Percentiles rank a stretch among this genome's conserved stretches.
phyloP scores from a whole-genome alignment of 148 eudicot species.

The Chenopodium formosanum region DNA sequence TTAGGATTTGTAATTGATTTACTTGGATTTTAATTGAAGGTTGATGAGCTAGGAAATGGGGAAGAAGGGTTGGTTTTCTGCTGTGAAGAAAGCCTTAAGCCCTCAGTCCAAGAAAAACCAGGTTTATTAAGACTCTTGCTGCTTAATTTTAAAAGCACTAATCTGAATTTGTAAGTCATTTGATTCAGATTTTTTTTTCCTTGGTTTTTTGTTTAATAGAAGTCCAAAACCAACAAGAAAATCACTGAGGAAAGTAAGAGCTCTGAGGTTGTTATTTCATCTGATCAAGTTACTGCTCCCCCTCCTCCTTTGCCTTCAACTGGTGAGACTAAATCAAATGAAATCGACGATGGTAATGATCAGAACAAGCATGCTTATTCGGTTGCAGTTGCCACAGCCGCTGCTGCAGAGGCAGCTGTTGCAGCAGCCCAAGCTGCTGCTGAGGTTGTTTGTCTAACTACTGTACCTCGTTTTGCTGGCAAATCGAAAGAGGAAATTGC shows the following conservation, averaged over 20 bases:
- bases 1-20: background rate
- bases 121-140: slow-evolving; percentile 28
- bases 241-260: slow-evolving; percentile 41
- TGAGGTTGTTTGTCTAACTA: slow-evolving; percentile 77
- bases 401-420: slow-evolving; percentile 86
- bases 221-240: slow-evolving; percentile 46
- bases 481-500: slow-evolving; percentile 71
- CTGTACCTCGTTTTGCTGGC: slow-evolving; percentile 38
- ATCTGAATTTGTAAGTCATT: too few species aligned
- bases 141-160: too few species aligned
- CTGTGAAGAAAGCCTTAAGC: slow-evolving; percentile 69
- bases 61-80: slow-evolving; percentile 75
- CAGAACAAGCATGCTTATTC: slow-evolving; percentile 74
- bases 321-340: slow-evolving; percentile 35
- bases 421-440: slow-evolving; percentile 86
- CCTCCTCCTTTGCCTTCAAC: slow-evolving; percentile 27
- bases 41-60: slow-evolving; percentile 59
- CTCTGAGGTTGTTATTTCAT: slow-evolving; percentile 29
- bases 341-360: slow-evolving; percentile 54
- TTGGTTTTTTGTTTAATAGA: slow-evolving; percentile 28
- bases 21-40: slow-evolving; percentile 27
- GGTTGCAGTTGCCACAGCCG: slow-evolving; percentile 75
- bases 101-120: slow-evolving; percentile 62
- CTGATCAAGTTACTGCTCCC: slow-evolving; percentile 27
- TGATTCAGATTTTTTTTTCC: background rate